A percentile compares a stretch with the other conserved stretches of the same genome.
These are phyloP conservation scores for Gillenia trifoliata DNA, from an alignment of 306 rosid genomes.

Conservation along the genomic window DNA sequence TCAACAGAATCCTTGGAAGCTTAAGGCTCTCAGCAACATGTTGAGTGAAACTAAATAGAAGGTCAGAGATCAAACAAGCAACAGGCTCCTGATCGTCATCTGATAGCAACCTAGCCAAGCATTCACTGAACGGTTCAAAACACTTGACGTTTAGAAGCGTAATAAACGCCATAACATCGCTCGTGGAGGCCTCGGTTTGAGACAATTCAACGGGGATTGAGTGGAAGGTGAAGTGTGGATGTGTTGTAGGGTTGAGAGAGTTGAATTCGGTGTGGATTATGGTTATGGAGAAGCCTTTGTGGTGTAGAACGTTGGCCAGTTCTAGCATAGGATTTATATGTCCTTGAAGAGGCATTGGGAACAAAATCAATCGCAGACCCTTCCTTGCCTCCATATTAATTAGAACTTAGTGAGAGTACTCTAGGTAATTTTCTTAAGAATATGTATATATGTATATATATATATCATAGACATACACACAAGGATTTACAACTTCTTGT, in stretches of 20 bases:
- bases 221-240: conserved; percentile 15
- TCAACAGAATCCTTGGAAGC: conserved; percentile 37
- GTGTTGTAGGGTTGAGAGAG: conserved; percentile 8
- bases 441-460: too few species aligned
- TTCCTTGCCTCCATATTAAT: conserved; percentile 3
- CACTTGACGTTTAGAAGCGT: conserved; percentile 9
- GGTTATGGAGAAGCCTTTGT: conserved; percentile 27
- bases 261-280: conserved; percentile 14
- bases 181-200: background rate
- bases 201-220: conserved; percentile 6
- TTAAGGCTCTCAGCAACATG: conserved; percentile 26
- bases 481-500: too few species aligned
- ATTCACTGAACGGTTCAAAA: conserved; percentile 18
- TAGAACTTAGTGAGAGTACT: background rate
- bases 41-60: conserved; percentile 32
- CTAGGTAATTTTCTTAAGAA: background rate
- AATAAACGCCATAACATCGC: background rate
- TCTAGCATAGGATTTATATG: conserved; percentile 32
- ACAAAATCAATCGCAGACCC: conserved; percentile 2
- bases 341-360: conserved; percentile 30
- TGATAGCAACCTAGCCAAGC: conserved; percentile 23
- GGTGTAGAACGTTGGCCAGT: conserved; percentile 22
- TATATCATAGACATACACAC: too few species aligned
- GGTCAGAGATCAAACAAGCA: conserved; percentile 50
- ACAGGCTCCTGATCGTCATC: conserved; percentile 1